Evolutionary conservation across 1,284 basidiomycete genomes (phyloP), one percentile per base, ranked within the genome.

Genomic region (Austroboletus novae-zelandiae): DNA sequence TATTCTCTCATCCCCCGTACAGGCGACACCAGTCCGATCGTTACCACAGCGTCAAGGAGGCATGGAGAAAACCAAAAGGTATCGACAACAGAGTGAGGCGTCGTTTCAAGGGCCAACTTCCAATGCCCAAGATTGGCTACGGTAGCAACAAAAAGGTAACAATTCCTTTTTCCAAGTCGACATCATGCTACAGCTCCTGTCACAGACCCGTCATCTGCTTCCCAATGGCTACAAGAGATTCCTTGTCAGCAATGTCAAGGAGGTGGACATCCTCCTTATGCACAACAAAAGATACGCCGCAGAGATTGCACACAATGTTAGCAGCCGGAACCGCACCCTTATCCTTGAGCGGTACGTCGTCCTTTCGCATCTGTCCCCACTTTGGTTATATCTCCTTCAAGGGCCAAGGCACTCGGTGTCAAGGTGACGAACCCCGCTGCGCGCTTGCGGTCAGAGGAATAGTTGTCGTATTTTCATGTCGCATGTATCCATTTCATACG

Each of bases 41-140:
- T 71, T 98, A 96, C 79, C 83, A 90, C 72, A 78, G 86, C 61
- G 94, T 98, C 62, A 94, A 94, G 82, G 93, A 95, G 80, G 80
- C 90, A 80, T 98, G 94, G 95, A 83, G 94, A 74, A 98, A 96
- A 79, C 93, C 93, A 62, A 96, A 95, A 84, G 89, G 92, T 90
- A 94, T 94, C 66, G 93, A 94, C 72, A 94, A 94, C 84, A 86
- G 93, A 70, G 91, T 94, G 63, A 86, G 94, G 71, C 87, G 94
- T 68, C 87, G 94, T 65, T 97, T 98, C 84, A 95, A 94, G 81
- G 94, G 94, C 54, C 92, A 95, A 72, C 80, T 83, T 58, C 82
- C 94, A 57, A 97, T 97, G 94, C 94, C 94, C 70, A 94, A 94
- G 88, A 91, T 91, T 61, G 89, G 89, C 58, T 91, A 91, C 66